Evolutionary conservation across 331 rosid genomes (phyloP).

Genomic region (Stylosanthes scabra): DNA sequence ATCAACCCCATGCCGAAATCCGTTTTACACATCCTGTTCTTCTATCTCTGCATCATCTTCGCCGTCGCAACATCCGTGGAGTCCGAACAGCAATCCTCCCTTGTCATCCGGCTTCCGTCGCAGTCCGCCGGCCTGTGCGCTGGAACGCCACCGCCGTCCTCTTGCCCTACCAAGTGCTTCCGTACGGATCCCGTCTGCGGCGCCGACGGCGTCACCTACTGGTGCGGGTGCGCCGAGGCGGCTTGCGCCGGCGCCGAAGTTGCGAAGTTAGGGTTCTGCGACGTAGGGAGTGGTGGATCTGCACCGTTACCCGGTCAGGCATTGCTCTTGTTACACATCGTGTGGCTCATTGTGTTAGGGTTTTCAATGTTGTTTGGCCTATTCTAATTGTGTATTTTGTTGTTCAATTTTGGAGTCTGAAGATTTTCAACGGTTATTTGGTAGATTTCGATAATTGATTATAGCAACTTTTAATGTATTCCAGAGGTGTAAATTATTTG

Average conservation of each 20-base stretch:
- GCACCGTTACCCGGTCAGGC: conserved; percentile 87
- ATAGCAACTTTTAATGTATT: neutral
- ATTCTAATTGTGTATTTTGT: conserved; percentile 40
- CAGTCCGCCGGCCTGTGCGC: conserved; percentile 51
- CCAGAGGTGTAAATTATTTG: neutral
- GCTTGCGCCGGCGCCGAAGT: conserved; percentile 75
- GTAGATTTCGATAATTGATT: neutral
- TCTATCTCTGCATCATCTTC: conserved; percentile 35
- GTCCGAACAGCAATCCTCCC: conserved; percentile 6
- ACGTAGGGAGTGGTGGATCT: conserved; percentile 82
- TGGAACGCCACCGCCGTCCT: conserved; percentile 23
- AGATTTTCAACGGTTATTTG: neutral
- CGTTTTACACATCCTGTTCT: conserved; percentile 14
- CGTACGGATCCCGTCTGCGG: conserved; percentile 87
- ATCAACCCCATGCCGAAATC: conserved; percentile 29
- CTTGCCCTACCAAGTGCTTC: conserved; percentile 84
- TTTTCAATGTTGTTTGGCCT: conserved; percentile 85
- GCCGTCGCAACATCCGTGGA: conserved; percentile 45
- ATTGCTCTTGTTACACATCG: conserved; percentile 80
- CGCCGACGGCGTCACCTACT: conserved; percentile 78
- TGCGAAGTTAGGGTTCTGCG: conserved; percentile 77
- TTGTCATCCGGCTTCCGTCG: conserved; percentile 50
- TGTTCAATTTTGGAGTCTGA: neutral
- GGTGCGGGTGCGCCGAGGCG: conserved; percentile 95
- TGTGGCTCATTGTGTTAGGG: conserved; percentile 87